Conservation (phyloP, 352 stramenopile genomes). For the Salisapilia sapeloensis region DNA sequence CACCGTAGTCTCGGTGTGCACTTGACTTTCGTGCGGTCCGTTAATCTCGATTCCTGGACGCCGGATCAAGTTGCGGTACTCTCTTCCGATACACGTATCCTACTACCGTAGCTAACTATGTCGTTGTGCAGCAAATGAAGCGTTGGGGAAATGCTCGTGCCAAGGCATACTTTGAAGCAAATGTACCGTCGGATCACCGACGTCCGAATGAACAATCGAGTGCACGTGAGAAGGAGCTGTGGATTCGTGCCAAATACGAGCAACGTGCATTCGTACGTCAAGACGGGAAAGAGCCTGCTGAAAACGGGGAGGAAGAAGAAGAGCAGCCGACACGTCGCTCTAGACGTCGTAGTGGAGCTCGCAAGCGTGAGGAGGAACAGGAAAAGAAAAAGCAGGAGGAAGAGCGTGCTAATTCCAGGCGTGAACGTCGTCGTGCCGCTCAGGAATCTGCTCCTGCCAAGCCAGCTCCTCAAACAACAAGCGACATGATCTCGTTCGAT, state of each 20-base stretch:
- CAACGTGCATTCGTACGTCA: conserved; percentile 56
- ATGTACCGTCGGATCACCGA: conserved; percentile 57
- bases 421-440: too few relatives aligned
- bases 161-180: conserved; percentile 84
- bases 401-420: conserved; percentile 2
- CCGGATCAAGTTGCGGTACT: conserved; percentile 63
- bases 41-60: conserved; percentile 91
- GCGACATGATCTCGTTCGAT: conserved; percentile 61
- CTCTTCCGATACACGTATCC: neutral
- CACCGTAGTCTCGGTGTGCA: conserved; percentile 88
- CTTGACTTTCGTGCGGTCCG: conserved; percentile 85
- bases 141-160: conserved; percentile 79
- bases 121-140: conserved; percentile 70
- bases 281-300: conserved; percentile 14
- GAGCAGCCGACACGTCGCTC: conserved; percentile 9
- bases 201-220: conserved; percentile 60
- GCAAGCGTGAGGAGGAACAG: conserved; percentile 19
- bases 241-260: conserved; percentile 86
- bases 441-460: conserved; percentile 13
- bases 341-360: conserved; percentile 7
- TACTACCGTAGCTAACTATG: neutral
- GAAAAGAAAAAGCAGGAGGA: conserved; percentile 22
- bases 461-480: conserved; percentile 9
- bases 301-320: conserved; percentile 5
- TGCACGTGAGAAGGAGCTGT: conserved; percentile 81